phyloP scores from a whole-genome alignment of 768 basidiomycete species.

The Pholiota molesta region DNA sequence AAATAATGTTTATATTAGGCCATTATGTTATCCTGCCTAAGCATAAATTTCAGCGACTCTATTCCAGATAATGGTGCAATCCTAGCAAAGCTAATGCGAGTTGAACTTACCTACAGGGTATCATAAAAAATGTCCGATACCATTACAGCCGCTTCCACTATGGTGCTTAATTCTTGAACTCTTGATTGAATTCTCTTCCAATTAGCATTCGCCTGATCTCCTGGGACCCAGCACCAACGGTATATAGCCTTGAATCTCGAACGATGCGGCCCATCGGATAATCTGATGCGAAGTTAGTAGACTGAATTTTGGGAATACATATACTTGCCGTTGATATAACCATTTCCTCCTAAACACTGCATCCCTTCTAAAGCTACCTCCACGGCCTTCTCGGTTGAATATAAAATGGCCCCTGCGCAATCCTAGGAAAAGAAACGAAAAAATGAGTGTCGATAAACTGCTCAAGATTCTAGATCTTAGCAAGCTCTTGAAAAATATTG shows the following conservation, averaged over 20 bases:
- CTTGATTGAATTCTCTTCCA: constrained; percentile 88
- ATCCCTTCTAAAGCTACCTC: constrained; percentile 91
- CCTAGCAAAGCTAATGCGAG: not conserved
- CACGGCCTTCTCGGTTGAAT: constrained; percentile 90
- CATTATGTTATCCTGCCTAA: not conserved
- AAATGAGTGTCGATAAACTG: not conserved
- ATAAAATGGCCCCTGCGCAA: constrained; percentile 93
- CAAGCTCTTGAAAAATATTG: not conserved
- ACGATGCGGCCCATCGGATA: constrained; percentile 89
- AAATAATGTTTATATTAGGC: not conserved
- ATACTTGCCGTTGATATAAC: constrained; percentile 84
- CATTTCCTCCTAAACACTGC: constrained; percentile 95
- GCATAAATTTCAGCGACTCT: not conserved
- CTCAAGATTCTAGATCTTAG: not conserved
- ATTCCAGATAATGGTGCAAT: not conserved
- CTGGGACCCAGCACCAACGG: constrained; percentile 96
- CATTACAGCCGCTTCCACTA: not conserved
- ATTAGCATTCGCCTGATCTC: constrained; percentile 95
- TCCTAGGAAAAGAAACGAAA: constrained; percentile 53
- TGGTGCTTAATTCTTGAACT: constrained; percentile 39
- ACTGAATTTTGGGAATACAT: not conserved
- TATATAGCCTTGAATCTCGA: constrained; percentile 86
- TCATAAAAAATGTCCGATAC: not conserved
- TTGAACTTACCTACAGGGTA: not conserved
- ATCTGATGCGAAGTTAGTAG: constrained; percentile 47